Base-by-base conservation (phyloP, 768 basidiomycete genomes). In the Mycena kentingensis region DNA sequence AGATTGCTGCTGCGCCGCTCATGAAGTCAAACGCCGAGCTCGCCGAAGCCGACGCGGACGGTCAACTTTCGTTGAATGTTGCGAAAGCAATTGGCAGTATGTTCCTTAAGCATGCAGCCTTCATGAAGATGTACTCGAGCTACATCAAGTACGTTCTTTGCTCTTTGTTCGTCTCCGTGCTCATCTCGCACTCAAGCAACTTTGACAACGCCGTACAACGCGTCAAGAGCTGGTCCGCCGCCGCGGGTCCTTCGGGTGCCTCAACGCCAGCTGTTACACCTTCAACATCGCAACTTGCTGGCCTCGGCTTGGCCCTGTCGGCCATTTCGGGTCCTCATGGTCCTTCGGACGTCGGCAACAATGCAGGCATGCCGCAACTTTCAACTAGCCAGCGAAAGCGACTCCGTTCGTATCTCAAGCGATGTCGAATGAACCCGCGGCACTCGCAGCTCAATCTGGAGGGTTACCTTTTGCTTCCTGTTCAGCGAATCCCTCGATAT, bases 101-200 rank as follows among this genome's bases (percentile, higher is more conserved):
- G 41, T 99, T 98, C 70, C 74, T 92, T 49, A 90, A 88, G 47
- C 94, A 99, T 69, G 91, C 93, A 26, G 93, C 96, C 4, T 98
- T 98, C 76, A 93, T 99, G 91, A 91, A 79, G 74, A 98, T 98
- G 89, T 99, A 99, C 68, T 94, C 93, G 27, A 90, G 88, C 37
- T 99, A 98, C 67, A 96, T 96, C 78, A 98, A 98, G 92, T 93
- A 67, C 66, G 88, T 71, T 32, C 43, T 50, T 46, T 42, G 57
- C 54, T 8, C 52, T 32, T 43, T 29, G 44, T 37, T 48, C 34
- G 29, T 51, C 43, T 35, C 27, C 19, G 7, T 35, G 31, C 31
- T 29, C 35, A 49, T 50, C 60, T 67, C 34, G 60, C 49, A 25
- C 27, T 57, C 29, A 62, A 94, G 92, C 71, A 95, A 96, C 69